Conservation (phyloP, 2,329 filamentous ascomycete species). For the Sphaerulina vaccinii region DNA sequence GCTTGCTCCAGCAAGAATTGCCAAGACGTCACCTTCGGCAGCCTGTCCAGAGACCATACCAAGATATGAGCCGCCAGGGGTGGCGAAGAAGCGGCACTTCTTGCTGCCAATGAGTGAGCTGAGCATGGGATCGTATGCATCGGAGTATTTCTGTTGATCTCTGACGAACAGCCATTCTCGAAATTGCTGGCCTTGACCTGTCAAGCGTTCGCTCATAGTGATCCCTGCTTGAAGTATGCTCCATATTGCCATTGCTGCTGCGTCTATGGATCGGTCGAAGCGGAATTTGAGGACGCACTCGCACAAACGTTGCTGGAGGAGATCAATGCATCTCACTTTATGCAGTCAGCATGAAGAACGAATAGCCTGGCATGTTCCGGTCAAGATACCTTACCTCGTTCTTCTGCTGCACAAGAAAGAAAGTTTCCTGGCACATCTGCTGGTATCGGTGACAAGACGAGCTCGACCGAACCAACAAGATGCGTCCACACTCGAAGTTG, state of each 20-base stretch:
- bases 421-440: too few species aligned
- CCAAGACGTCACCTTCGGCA: background rate
- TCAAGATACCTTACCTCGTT: constrained; percentile 4
- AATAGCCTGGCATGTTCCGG: too few species aligned
- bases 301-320: constrained; percentile 1
- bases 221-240: background rate
- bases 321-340: background rate
- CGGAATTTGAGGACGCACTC: constrained; percentile 4
- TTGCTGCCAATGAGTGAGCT: background rate
- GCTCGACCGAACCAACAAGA: too few species aligned
- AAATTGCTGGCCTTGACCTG: background rate
- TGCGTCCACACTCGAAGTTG: too few species aligned
- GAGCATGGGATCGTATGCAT: background rate
- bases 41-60: background rate
- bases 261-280: background rate
- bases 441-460: too few species aligned
- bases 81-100: background rate
- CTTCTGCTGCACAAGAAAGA: too few species aligned
- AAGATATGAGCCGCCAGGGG: background rate
- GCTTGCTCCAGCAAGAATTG: background rate
- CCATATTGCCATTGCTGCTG: background rate
- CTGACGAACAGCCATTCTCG: background rate
- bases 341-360: too few species aligned
- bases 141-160: background rate
- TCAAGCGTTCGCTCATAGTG: background rate